Evolutionary conservation across 2,329 filamentous ascomycete species (phyloP), one percentile per base, ranked within the genome.

Genomic region (Trichoderma citrinoviride): DNA sequence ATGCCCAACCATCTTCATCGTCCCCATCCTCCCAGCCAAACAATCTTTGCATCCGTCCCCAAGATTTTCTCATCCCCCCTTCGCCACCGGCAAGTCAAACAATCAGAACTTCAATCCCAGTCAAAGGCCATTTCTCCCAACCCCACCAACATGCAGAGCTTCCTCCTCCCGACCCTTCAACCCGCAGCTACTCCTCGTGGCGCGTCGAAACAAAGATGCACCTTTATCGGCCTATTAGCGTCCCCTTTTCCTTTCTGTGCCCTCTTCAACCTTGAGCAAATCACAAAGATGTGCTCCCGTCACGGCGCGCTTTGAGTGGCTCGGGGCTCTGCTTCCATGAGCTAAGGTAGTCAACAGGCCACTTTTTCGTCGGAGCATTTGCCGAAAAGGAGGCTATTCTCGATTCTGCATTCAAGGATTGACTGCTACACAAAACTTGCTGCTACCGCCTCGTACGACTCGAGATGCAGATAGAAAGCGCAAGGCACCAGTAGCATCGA

Each of bases 141-240:
- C 12, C 33, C 47, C n/a, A 25, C 40, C 7, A 53, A 27, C 44
- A 37, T 47, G 52, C 58, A n/a, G 53, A 53, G 52, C 49, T 41
- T 40, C 49, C 49, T 54, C 43, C 29, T 50, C 57, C 50, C 47
- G 44, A 37, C 27, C 52, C 60, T 17, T 65, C 53, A 49, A 49
- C 23, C 56, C 25, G 33, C 52, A 49, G 23, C 49, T 41, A 41
- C 29, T 14, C 33, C 60, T 58, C 52, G 37, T 43, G 49, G 41
- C 67, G 67, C 61, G 53, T 66, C 52, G 65, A 67, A 60, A 68
- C 67, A 52, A 6, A 19, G n/a, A 29, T 29, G 19, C 33, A 21
- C 49, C 25, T 57, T 54, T 60, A 55, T 57, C 41, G 41, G 47
- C 44, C 25, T 58, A 27, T 65, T 55, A 40, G 41, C 50, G 29